phyloP scores from a whole-genome alignment of 768 basidiomycete genomes.

The Rhizopogon sp. region DNA sequence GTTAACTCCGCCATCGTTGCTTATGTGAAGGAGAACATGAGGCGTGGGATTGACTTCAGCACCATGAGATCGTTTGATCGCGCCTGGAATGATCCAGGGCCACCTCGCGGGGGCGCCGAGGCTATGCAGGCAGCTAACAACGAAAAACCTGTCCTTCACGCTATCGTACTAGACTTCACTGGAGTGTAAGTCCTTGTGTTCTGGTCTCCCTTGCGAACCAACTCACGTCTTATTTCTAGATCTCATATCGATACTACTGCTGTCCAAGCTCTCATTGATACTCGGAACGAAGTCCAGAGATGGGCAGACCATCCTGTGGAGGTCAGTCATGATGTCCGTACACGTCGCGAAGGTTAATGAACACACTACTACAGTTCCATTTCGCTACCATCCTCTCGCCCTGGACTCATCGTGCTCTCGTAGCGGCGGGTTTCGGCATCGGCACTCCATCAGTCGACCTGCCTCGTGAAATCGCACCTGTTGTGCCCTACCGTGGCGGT shows the following conservation, averaged over 20 bases:
- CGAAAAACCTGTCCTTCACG: conserved; percentile 64
- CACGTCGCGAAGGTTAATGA: not conserved
- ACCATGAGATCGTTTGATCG: conserved; percentile 65
- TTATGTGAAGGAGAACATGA: conserved; percentile 73
- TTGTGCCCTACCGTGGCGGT: conserved; percentile 59
- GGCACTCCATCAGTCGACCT: conserved; percentile 40
- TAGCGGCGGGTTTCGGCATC: conserved; percentile 87
- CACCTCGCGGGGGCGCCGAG: conserved; percentile 39
- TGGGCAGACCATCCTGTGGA: conserved; percentile 78
- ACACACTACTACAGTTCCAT: conserved; percentile 62
- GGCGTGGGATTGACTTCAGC: conserved; percentile 70
- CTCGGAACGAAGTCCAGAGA: conserved; percentile 80
- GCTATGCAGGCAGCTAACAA: conserved; percentile 48
- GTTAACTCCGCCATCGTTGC: conserved; percentile 73
- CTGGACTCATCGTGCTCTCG: conserved; percentile 86
- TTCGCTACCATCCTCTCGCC: conserved; percentile 90
- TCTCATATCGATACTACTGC: conserved; percentile 91
- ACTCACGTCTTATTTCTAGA: conserved; percentile 30
- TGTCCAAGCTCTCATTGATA: conserved; percentile 86
- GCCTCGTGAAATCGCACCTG: conserved; percentile 66
- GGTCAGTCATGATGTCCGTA: conserved; percentile 30
- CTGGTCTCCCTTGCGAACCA: not conserved
- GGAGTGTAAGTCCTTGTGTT: conserved; percentile 49
- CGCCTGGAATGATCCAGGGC: conserved; percentile 93
- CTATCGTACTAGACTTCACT: conserved; percentile 90